Evolutionary conservation across 2,329 filamentous ascomycete species (phyloP), one percentile per base, ranked within the genome.

Genomic region (Xylariaceae sp.): DNA sequence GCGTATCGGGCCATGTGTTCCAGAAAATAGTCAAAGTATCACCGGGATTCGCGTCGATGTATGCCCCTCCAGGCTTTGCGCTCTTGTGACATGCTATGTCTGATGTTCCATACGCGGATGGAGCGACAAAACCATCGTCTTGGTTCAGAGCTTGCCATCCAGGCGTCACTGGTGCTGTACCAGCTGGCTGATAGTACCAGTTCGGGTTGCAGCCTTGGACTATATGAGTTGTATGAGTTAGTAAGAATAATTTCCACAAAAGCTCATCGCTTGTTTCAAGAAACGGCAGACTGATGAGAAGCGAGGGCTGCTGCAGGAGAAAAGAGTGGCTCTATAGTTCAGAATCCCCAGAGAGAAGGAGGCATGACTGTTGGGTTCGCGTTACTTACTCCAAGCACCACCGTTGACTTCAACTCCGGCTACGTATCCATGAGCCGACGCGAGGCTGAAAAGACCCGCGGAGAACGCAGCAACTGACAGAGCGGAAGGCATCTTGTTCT

Each of bases 121-220:
- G 67, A 22, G 64, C 70, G 20, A 79, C 71, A 56, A 75, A 77
- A 47, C 77, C 75, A 57, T 75, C 74, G 52, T 73, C 72, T 42
- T 68, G 68, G 50, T 71, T 66, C 34, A 63, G 52, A 12, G 66
- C 65, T 33, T 61, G 58, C 71, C 71, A 74, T 32, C 69, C 72
- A 34, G 60, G 54, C 17, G 53, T 59, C 4, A 38, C n/a, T 6
- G 49, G 44, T 2, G 48, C 49, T 2, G 37, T 42, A 8, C 51
- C 57, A 2, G 36, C 29, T 3, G 55, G 49, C 19, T 49, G 40
- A 34, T 58, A 58, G 43, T 56, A 57, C 57, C 57, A 59, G 47
- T 56, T 58, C 2, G 57, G 57, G 45, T 59, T 54, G 39, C 37
- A 22, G 3, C 55, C 54, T 2, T 48, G 41, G 39, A 56, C 42